Evolutionary conservation across 2,329 filamentous ascomycete species (phyloP), one percentile per base, ranked within the genome.

Genomic region (Cladosporium sp.): DNA sequence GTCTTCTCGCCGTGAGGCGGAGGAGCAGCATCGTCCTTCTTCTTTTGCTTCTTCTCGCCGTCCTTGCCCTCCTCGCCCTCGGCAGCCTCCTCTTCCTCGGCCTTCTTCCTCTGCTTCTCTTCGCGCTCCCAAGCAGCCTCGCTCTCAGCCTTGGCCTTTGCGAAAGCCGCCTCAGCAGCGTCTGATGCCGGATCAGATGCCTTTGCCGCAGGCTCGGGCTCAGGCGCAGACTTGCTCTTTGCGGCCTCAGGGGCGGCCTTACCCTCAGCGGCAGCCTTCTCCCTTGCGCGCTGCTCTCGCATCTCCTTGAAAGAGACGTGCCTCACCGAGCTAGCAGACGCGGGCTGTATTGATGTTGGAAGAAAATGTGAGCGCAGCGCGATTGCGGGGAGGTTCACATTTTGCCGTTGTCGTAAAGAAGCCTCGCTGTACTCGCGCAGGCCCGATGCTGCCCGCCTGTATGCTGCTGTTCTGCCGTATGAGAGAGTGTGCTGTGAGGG

Each of bases 1-100:
- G 93, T 94, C 80, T 99, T 99, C 78, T 96, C 91, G 60, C 94
- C 94, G 70, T 99, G 94, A 19, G 92, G 93, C n/a, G 94, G 93
- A 13, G 92, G 93, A 20, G 93, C 90, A 12, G 92, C 87, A 25
- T 84, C 74, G 36, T 79, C 77, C 60, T 91, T 84, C 66, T 90
- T 84, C 70, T 86, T 81, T 71, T 87, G 81, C 70, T 70, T 57
- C 63, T 72, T 64, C 62, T 84, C 77, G 54, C 68, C 78, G 58
- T 81, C 76, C 51, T 81, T 76, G 58, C 75, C 71, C 35, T 80
- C 73, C 44, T 75, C 71, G 12, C 66, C 69, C 39, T 79, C 74
- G 7, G 68, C 68, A 34, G 75, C 72, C 47, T 75, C 77, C 39
- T 80, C 73, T 48, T 63, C 66, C 53, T 70, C 60, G 9, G 60